Evolutionary conservation across 2,329 filamentous ascomycete species (phyloP).

Genomic region (Endothia cerciana): DNA sequence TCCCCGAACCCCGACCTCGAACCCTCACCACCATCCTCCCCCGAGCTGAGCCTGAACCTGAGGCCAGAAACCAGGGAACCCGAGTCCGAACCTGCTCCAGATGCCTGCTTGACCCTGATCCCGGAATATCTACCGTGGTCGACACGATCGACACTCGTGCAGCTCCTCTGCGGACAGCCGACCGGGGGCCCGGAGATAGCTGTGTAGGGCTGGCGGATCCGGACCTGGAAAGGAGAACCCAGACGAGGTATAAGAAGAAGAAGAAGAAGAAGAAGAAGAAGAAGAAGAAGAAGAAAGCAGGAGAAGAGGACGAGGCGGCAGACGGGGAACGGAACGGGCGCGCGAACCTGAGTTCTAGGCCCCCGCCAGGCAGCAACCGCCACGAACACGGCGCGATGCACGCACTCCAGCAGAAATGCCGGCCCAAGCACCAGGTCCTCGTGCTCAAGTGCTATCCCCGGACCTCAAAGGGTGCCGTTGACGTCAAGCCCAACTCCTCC

Average conservation of each 20-base stretch:
- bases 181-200: slow-evolving; percentile 2
- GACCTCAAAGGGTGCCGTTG: slow-evolving; percentile 86
- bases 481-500: slow-evolving; percentile 94
- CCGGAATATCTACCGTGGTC: neutral
- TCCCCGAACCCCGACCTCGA: neutral
- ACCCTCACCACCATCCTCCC: neutral
- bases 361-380: neutral
- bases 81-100: too few species aligned
- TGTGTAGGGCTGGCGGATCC: neutral
- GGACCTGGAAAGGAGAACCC: neutral
- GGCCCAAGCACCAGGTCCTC: slow-evolving; percentile 95
- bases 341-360: neutral
- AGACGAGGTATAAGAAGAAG: neutral
- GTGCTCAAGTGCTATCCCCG: slow-evolving; percentile 96
- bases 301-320: neutral
- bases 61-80: neutral
- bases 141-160: neutral
- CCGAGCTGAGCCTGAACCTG: neutral
- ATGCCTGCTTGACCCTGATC: neutral
- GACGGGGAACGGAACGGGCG: too few species aligned
- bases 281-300: neutral
- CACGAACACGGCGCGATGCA: slow-evolving; percentile 54
- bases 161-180: neutral
- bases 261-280: neutral
- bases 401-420: slow-evolving; percentile 68